Conservation (phyloP, 805 yeast genomes). For the Cyberlindnera mrakii region DNA sequence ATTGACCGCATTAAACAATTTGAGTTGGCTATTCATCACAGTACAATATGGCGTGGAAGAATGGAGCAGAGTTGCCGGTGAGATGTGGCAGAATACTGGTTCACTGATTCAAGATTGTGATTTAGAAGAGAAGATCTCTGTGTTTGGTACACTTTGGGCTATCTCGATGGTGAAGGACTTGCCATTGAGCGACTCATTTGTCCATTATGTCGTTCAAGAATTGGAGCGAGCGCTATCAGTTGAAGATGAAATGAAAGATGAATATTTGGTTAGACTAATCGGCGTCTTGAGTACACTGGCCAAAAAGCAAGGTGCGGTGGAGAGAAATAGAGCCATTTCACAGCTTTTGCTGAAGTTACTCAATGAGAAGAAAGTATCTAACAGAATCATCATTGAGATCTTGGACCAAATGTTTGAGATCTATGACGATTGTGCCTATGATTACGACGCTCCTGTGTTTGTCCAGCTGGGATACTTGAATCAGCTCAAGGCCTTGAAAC, state of each 20-base stretch:
- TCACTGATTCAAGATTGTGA: constrained; percentile 6
- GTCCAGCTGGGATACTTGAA: constrained; percentile 44
- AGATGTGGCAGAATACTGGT: constrained; percentile 10
- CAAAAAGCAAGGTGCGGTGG: constrained; percentile 36
- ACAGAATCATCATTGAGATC: constrained; percentile 48
- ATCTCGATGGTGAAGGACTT: constrained; percentile 20
- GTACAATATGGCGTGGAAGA: constrained; percentile 10
- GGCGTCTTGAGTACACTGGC: constrained; percentile 53
- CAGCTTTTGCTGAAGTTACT: constrained; percentile 36
- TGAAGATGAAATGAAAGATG: constrained; percentile 25
- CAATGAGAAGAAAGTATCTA: constrained; percentile 20
- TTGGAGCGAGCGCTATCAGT: constrained; percentile 12
- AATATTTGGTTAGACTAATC: constrained; percentile 36
- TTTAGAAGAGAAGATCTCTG: constrained; percentile 27
- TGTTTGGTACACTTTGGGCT: constrained; percentile 42
- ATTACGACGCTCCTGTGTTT: constrained; percentile 65
- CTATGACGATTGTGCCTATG: constrained; percentile 65
- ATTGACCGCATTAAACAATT: constrained; percentile 64
- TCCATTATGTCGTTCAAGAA: constrained; percentile 17
- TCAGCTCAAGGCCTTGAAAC: constrained; percentile 36
- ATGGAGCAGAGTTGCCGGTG: constrained; percentile 8
- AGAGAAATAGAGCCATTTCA: constrained; percentile 39
- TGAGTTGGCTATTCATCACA: constrained; percentile 46
- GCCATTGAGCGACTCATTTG: constrained; percentile 23
- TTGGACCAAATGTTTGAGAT: constrained; percentile 68